phyloP scores from a whole-genome alignment of 2,329 filamentous ascomycete genomes.

The Nemania diffusa region DNA sequence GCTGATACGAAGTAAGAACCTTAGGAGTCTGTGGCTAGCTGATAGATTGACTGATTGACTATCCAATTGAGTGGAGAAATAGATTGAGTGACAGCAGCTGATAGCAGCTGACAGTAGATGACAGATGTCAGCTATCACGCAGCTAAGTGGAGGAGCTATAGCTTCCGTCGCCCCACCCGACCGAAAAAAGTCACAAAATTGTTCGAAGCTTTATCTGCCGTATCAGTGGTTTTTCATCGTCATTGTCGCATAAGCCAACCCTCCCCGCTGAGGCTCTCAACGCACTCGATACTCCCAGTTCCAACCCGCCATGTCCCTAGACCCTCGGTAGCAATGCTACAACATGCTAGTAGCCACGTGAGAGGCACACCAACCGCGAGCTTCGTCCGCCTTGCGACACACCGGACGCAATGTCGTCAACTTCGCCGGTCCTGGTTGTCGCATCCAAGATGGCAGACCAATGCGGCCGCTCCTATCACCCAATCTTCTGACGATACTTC shows the following conservation, averaged over 20 bases:
- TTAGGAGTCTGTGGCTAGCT: too few species aligned
- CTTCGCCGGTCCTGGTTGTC: conserved; percentile 49
- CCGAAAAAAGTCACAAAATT: not conserved
- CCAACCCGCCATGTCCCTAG: conserved; percentile 40
- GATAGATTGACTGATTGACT: too few species aligned
- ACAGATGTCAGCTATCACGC: too few species aligned
- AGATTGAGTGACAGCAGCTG: not conserved
- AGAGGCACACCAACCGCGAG: conserved; percentile 56
- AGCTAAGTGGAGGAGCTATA: too few species aligned
- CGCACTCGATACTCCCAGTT: not conserved
- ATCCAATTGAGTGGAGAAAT: not conserved
- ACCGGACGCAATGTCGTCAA: conserved; percentile 55
- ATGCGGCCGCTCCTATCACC: conserved; percentile 37
- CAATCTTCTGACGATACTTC: conserved; percentile 31
- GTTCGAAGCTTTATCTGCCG: not conserved
- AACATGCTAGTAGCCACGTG: conserved; percentile 52
- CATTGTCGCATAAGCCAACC: conserved; percentile 19
- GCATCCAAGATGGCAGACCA: conserved; percentile 58
- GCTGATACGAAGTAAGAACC: too few species aligned
- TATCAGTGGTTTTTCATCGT: conserved; percentile 18
- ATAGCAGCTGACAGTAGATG: not conserved
- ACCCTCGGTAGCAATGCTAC: conserved; percentile 53
- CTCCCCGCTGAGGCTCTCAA: conserved; percentile 4
- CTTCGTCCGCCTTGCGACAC: conserved; percentile 64
- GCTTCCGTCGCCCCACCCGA: too few species aligned